These are phyloP conservation scores for Erodium maritimum DNA, from an alignment of 345 rosid species.

Conservation along the genomic window DNA sequence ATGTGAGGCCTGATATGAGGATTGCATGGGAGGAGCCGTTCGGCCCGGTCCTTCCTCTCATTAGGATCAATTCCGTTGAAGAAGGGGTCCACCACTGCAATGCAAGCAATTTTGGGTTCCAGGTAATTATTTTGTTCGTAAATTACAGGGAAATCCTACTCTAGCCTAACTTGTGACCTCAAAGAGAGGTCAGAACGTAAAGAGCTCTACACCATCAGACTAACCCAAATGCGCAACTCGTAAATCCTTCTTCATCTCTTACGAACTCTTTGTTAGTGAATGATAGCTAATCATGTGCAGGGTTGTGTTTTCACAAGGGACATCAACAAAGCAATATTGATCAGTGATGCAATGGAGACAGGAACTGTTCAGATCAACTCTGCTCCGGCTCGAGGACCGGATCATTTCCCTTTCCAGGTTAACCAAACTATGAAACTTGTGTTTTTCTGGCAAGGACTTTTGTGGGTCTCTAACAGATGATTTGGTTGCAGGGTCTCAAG, in stretches of 20 bases:
- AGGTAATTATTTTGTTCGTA: no score
- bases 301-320: conserved; percentile 94
- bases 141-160: no score
- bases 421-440: no score
- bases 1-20: conserved; percentile 95
- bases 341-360: conserved; percentile 96
- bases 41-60: conserved; percentile 78
- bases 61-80: conserved; percentile 66
- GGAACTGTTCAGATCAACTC: conserved; percentile 98
- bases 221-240: no score
- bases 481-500: conserved; percentile 62
- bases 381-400: conserved; percentile 98
- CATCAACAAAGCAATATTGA: conserved; percentile 77
- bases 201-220: no score
- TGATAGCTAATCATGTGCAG: no score
- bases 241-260: no score
- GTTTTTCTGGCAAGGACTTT: no score
- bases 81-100: conserved; percentile 99
- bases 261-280: no score
- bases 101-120: conserved; percentile 98
- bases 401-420: conserved; percentile 99
- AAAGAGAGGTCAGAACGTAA: no score
- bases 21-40: conserved; percentile 99
- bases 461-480: no score
- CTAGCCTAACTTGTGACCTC: no score